Base-by-base conservation (phyloP, 352 stramenopile genomes). In the Plasmopara viticola region DNA sequence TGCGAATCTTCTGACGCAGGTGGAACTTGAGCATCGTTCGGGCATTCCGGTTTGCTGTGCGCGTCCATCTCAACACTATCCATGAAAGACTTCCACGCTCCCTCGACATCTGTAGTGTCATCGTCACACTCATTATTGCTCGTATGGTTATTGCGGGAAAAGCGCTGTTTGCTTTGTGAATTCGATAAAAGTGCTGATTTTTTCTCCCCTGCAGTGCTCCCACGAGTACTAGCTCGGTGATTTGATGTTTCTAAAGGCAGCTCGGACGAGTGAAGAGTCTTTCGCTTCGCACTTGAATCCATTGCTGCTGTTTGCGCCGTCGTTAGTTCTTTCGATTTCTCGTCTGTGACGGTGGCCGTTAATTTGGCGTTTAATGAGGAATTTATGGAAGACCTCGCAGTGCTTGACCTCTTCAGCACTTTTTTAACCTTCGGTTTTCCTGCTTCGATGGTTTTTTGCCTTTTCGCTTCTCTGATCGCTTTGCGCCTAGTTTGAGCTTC, bases 21-120 rank as follows among this genome's bases (percentile, higher is more conserved):
- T 4, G 35, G 37, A 9, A 38, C 40, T 33, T 70, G 40, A 37
- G 17, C 46, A 4, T 61, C 55, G 1, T 33, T 35, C 0, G 35
- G 14, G 9, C 18, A 20, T 18, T 62, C 50, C 57, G 60, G 43
- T 14, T 43, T 25, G 2, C 38, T 35, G 20, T 25, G 44, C 31
- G 61, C 41, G 12, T 62, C 60, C 7, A 53, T 37, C 1, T 46
- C 51, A 9, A 66, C 53, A 0, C 72, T 70, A 45, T 86, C 74
- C 34, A 88, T 58, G 41, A 88, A 86, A 12, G 63, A 62, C 34
- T 74, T 64, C 78, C 78, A 88, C 15, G 75, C 78, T 1, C 49
- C 46, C 40, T 86, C 73, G 2, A 88, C 78, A 29, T 88, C 78
- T 8, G 56, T 68, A 4, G 66, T 86, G 53, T 86, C 73, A n/a